phyloP scores from a whole-genome alignment of 768 basidiomycete species.

The Suillus clintonianus region DNA sequence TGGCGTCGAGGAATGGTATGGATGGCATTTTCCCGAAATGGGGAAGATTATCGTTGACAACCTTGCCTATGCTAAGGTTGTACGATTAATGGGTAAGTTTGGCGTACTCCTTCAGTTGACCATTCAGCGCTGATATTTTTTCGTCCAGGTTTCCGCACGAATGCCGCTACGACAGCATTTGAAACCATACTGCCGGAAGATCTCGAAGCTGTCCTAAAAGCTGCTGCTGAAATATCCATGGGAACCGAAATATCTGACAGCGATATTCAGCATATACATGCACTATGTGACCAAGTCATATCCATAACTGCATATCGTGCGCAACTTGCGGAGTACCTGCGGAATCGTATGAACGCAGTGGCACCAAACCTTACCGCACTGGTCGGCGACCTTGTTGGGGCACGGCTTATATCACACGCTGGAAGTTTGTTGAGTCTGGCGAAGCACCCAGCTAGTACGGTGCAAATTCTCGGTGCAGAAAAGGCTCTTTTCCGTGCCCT shows the following conservation, averaged over 20 bases:
- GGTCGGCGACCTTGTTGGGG: constrained; percentile 78
- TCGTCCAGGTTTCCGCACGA: constrained; percentile 85
- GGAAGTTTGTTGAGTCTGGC: constrained; percentile 69
- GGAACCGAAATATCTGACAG: constrained; percentile 98
- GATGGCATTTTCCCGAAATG: constrained; percentile 99
- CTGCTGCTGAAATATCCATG: constrained; percentile 98
- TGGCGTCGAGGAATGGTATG: constrained; percentile 91
- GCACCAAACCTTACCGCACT: constrained; percentile 93
- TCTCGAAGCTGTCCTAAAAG: constrained; percentile 91
- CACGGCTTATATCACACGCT: constrained; percentile 73
- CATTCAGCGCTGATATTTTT: neutral
- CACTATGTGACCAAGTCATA: constrained; percentile 97
- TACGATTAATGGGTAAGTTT: constrained; percentile 82
- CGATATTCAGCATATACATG: constrained; percentile 95
- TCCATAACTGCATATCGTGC: constrained; percentile 93
- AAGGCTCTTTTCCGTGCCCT: constrained; percentile 77
- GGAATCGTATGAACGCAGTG: constrained; percentile 97
- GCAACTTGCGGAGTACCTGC: constrained; percentile 94
- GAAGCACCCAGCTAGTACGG: constrained; percentile 78
- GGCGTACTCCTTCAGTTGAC: neutral
- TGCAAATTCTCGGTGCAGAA: constrained; percentile 77
- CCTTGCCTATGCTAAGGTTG: constrained; percentile 92
- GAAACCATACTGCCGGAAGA: constrained; percentile 94
- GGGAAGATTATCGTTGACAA: constrained; percentile 98
- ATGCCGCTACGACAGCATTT: constrained; percentile 84